Base-by-base conservation (phyloP, 2,329 filamentous ascomycete genomes). In the Aureobasidium sp. region DNA sequence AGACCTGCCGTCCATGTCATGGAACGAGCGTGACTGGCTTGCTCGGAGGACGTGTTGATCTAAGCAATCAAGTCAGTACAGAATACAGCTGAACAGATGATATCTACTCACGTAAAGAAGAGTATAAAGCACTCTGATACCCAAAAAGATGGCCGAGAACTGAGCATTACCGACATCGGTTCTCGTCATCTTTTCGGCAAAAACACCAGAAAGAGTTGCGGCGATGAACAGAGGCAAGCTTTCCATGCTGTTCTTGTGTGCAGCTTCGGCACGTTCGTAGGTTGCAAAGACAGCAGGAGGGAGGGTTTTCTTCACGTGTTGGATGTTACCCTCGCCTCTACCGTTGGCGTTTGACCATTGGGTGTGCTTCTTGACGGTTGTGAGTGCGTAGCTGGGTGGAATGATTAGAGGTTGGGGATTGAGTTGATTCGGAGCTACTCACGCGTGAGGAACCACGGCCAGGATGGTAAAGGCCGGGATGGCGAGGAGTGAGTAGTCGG, bases 211-310 rank as follows among this genome's bases (percentile, higher is more conserved):
- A 15, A 79, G 68, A 9, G 79, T 69, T 1, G 76, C 74, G 1
- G 75, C 70, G 10, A 74, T 66, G 62, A 78, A 79, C 9, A 79
- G 63, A 1, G 77, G 74, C 58, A 79, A 68, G 57, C 74, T 77
- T 68, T 80, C 77, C 63, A 78, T 69, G 29, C 73, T 72, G 64
- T 79, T 79, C 29, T 72, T 69, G 63, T 79, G 75, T 35, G 75
- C 78, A 5, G 74, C 71, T 61, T 77, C 72, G 23, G 73, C 70
- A 42, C 78, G 75, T 67, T 79, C 76, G 57, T 72, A 79, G 8
- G 67, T 70, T 13, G 70, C 73, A 62, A 73, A 77, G 5, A 67
- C 68, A 15, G 71, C 69, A 0, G 72, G 64, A 10, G 72, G 66
- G 2, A 77, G 69, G 5, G 68, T 66, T 50, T 74, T 70, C 61